Conservation (phyloP, 257 asterid species). For the Gynochthodes officinalis region DNA sequence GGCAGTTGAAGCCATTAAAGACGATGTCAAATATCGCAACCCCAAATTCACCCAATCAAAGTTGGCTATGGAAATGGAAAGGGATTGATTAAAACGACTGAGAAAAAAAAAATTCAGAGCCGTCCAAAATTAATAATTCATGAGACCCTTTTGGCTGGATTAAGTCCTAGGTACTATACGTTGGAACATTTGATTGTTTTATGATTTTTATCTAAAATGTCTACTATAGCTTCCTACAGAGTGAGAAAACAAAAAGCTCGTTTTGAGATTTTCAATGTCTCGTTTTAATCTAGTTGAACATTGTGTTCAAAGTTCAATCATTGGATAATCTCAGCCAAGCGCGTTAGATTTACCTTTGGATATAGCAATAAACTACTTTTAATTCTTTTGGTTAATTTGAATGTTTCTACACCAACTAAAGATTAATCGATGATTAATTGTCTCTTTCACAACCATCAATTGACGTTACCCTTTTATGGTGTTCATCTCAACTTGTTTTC, state of each 20-base stretch:
- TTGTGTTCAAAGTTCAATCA: too few species aligned
- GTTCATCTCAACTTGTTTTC: conserved; percentile 1
- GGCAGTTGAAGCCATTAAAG: not conserved
- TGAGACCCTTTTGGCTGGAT: not conserved
- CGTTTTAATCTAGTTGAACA: too few species aligned
- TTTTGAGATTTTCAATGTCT: too few species aligned
- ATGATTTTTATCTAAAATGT: not conserved
- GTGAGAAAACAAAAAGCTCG: too few species aligned
- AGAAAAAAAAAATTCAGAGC: not conserved
- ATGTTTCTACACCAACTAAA: conserved; percentile 4
- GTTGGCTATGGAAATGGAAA: not conserved
- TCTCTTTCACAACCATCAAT: conserved; percentile 7
- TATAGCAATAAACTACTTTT: not conserved
- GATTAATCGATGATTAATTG: not conserved
- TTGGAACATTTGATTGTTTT: too few species aligned
- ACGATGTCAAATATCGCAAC: too few species aligned
- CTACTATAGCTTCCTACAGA: too few species aligned
- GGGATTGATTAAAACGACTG: not conserved
- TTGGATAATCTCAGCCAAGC: not conserved
- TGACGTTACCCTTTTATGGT: not conserved
- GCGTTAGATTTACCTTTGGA: not conserved
- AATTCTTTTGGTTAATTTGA: not conserved
- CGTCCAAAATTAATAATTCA: not conserved
- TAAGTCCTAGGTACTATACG: not conserved
- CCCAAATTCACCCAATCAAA: too few species aligned